phyloP scores from a whole-genome alignment of 495 filamentous ascomycete species.

The Amniculicola lignicola region DNA sequence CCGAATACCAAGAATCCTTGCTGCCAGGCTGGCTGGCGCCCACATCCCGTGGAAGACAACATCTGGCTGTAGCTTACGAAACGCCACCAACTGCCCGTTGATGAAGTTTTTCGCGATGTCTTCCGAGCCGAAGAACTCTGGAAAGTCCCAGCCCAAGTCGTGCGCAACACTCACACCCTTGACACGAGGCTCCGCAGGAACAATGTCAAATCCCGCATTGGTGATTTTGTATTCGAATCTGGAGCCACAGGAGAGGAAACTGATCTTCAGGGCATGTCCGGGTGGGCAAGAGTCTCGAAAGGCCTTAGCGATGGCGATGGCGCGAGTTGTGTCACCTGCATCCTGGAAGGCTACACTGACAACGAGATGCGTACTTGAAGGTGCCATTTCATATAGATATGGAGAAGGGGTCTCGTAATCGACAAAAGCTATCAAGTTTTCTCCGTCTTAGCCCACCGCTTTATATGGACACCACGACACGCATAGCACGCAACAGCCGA shows the following conservation, averaged over 20 bases:
- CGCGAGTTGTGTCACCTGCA: conserved; percentile 24
- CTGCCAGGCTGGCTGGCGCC: conserved; percentile 24
- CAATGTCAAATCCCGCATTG: conserved; percentile 20
- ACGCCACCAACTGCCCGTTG: conserved; percentile 20
- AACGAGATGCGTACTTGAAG: conserved; percentile 13
- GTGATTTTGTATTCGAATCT: conserved; percentile 23
- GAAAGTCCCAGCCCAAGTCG: conserved; percentile 27
- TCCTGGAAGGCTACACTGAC: conserved; percentile 26
- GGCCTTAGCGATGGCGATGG: conserved; percentile 21
- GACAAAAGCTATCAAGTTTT: neutral
- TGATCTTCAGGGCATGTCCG: conserved; percentile 17
- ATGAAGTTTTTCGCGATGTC: conserved; percentile 27
- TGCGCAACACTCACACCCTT: conserved; percentile 24
- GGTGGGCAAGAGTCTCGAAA: conserved; percentile 18
- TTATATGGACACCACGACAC: no score
- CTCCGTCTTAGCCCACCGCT: no score
- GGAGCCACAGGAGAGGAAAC: conserved; percentile 20
- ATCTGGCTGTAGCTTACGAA: conserved; percentile 16
- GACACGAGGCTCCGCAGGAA: conserved; percentile 12
- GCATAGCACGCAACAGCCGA: no score
- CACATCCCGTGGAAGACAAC: conserved; percentile 30
- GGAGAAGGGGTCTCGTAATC: neutral
- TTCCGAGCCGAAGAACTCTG: conserved; percentile 28
- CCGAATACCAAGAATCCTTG: conserved; percentile 16
- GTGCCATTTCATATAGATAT: conserved; percentile 4